Evolutionary conservation across 2,329 filamentous ascomycete genomes (phyloP), one percentile per base, ranked within the genome.

Genomic region (Scytalidium sp.): DNA sequence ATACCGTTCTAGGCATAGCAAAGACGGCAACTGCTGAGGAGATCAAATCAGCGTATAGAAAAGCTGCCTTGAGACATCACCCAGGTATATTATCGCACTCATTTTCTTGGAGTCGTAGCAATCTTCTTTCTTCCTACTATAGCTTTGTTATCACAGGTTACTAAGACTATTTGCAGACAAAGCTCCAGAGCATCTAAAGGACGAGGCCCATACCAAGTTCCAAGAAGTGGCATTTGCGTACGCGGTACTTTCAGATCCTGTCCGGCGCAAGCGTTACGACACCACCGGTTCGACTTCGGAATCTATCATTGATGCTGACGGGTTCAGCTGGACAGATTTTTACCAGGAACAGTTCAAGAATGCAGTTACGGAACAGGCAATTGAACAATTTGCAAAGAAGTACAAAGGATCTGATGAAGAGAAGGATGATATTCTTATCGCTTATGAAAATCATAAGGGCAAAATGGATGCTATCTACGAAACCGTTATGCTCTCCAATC

Each of bases 151-250:
- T 64, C 64, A 20, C 7, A 61, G 45, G 32, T 19, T 10, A 36
- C 41, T 27, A 27, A 27, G 7, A 27, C 7, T 27, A 7, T 27
- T n/a, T 41, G 21, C 51, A 87, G 91, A 96, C 78, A 96, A 96
- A 74, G 89, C 84, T 3, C 58, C 81, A 15, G 75, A 80, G 1
- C 77, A 83, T 19, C 73, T 85, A 46, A 90, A 90, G 63, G 78
- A 84, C 21, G 73, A 79, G 40, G 93, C 94, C 2, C 86, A 96
- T 60, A 76, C 78, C 53, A 86, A 81, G 47, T 99, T 99, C 68
- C 94, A 99, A 70, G 78, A 87, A 59, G 84, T 99, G 59, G 93
- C 93, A 20, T 93, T 97, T 63, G 93, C 94, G 46, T 96, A 97
- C 65, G 93, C 91, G 27, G 82, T 99, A 45, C 87, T 99, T 29